These are phyloP conservation scores for Plenodomus lindquistii DNA, from an alignment of 2,329 filamentous ascomycete genomes.

Conservation along the genomic window DNA sequence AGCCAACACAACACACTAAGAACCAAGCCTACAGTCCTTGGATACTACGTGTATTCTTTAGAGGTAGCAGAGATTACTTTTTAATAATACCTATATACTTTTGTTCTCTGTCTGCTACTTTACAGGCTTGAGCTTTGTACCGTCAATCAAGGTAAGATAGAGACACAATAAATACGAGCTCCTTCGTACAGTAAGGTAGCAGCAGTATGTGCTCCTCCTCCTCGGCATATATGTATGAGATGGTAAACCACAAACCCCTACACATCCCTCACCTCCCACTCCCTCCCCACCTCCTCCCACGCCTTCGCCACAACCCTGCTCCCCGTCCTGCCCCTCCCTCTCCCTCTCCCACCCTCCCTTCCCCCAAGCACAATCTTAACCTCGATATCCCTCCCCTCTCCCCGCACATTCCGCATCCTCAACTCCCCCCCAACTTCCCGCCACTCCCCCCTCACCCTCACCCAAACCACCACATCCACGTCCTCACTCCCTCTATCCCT, in stretches of 20 bases:
- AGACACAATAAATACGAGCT: too few relatives aligned
- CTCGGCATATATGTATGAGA: too few relatives aligned
- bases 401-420: conserved; percentile 8
- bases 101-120: too few relatives aligned
- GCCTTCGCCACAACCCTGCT: conserved; percentile 1
- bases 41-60: too few relatives aligned
- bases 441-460: conserved; percentile 16
- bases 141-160: too few relatives aligned
- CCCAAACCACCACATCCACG: conserved; percentile 1
- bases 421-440: conserved; percentile 2
- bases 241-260: neutral
- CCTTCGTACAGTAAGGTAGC: too few relatives aligned
- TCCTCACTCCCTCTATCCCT: neutral
- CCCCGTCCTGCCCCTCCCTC: neutral
- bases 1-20: too few relatives aligned
- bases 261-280: conserved; percentile 12
- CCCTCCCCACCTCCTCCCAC: conserved; percentile 11
- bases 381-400: conserved; percentile 6
- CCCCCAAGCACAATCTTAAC: conserved; percentile 10
- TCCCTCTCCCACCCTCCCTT: neutral
- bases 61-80: too few relatives aligned
- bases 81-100: too few relatives aligned
- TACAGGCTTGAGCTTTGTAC: too few relatives aligned
- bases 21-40: too few relatives aligned
- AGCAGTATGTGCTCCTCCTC: too few relatives aligned